Evolutionary conservation across 2,329 filamentous ascomycete genomes (phyloP).

Genomic region (Penicillium crustosum): DNA sequence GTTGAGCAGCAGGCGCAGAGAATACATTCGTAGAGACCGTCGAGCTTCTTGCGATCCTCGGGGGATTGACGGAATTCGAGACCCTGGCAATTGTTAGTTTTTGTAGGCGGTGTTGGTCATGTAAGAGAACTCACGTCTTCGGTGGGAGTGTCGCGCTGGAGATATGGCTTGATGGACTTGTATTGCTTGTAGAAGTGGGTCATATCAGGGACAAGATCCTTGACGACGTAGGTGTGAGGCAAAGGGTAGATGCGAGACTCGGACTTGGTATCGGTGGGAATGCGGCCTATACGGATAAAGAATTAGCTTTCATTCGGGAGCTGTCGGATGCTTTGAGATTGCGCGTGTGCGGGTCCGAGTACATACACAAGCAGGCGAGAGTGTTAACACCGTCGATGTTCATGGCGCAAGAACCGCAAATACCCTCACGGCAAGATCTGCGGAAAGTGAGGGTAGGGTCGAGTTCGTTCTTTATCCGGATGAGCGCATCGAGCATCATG

Average conservation of each 20-base stretch:
- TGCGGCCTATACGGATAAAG: conserved; percentile 66
- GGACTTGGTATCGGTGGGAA: conserved; percentile 75
- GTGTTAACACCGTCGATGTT: conserved; percentile 99
- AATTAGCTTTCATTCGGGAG: conserved; percentile 11
- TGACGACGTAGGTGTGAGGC: conserved; percentile 98
- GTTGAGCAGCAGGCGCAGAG: conserved; percentile 99
- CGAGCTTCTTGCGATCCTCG: conserved; percentile 92
- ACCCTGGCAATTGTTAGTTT: conserved; percentile 56
- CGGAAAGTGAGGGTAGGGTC: conserved; percentile 96
- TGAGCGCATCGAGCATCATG: conserved; percentile 95
- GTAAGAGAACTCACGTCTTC: conserved; percentile 66
- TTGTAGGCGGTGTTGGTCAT: conserved; percentile 6
- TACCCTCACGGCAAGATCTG: conserved; percentile 93
- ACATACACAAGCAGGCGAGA: conserved; percentile 92
- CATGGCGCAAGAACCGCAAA: conserved; percentile 98
- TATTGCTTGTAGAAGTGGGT: conserved; percentile 99
- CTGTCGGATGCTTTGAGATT: not conserved
- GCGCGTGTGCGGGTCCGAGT: not conserved
- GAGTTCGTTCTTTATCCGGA: conserved; percentile 98
- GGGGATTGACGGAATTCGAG: conserved; percentile 89
- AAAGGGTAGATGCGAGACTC: conserved; percentile 96
- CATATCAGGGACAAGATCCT: conserved; percentile 96
- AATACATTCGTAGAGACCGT: conserved; percentile 98
- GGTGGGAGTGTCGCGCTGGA: conserved; percentile 83
- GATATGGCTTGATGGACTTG: conserved; percentile 98